Base-by-base conservation (phyloP, 306 rosid species). In the Vicia sativa region DNA sequence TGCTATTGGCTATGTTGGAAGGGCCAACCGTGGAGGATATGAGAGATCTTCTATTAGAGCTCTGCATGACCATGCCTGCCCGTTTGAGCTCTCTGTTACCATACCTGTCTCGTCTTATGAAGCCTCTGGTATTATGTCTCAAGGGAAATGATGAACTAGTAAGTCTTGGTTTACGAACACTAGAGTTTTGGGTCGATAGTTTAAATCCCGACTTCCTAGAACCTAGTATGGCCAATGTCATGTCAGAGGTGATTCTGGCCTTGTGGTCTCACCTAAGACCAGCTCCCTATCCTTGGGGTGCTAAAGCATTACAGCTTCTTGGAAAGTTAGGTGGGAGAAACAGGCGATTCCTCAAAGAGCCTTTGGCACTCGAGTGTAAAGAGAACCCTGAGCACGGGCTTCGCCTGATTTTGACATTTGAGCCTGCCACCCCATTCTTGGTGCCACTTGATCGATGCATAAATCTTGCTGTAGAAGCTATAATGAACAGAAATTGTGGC, bases 161-260 rank as follows among this genome's bases (percentile, higher is more conserved):
- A 71, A 75, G 95, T 79, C 79, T 95, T 60, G 99, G 99, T 66
- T 77, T 95, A 75, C 81, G 97, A 74, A 95, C 99, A 44, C 97
- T 95, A 44, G 99, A 95, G 78, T 90, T 88, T 72, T 95, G 99
- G 99, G 95, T 95, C 9, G 99, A 95, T 83, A 95, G 97, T 82
- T 81, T 95, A 76, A 95, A 95, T 82, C 99, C 99, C 57, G 99
- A 95, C 79, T 95, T 95, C 78, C 87, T 95, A 65, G 99, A 95
- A 79, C 99, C 97, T 6, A 90, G 96, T 74, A 95, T 95, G 99
- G 99, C 99, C 14, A 90, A 56, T 82, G 95, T 95, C 57, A 88
- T 86, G 89, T 88, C 97, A 31, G 96, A 88, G 62, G 96, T 95
- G 73, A 90, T 88, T 79, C 85, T 95, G 66, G 96, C 89, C 78